A percentile compares a stretch with the other conserved stretches of the same genome.
Conservation (phyloP, 495 filamentous ascomycete species). For the Aspergillus coremiiformis region DNA sequence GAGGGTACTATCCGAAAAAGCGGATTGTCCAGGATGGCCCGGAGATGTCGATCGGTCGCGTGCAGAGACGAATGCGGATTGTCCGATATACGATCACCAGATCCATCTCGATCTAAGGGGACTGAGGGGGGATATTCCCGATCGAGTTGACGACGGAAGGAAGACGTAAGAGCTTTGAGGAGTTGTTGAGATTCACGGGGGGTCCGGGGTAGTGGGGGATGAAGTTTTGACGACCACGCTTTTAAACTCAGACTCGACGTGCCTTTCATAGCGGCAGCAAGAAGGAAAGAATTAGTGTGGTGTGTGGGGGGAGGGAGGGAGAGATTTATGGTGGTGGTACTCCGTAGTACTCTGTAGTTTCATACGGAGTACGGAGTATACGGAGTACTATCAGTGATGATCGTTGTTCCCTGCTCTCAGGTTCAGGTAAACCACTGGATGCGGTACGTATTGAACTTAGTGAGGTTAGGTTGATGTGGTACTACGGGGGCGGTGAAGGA, state of each 20-base stretch:
- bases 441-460: too few species aligned
- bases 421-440: background rate
- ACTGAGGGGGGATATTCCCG: conserved; percentile 47
- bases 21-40: conserved; percentile 63
- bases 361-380: too few species aligned
- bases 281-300: too few species aligned
- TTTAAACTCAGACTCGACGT: conserved; percentile 35
- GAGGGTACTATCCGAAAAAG: conserved; percentile 40
- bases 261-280: conserved; percentile 33
- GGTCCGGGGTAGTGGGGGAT: conserved; percentile 61
- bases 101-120: conserved; percentile 15
- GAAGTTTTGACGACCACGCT: conserved; percentile 54
- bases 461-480: background rate
- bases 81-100: background rate
- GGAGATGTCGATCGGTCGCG: conserved; percentile 50
- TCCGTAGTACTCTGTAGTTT: background rate
- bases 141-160: conserved; percentile 71
- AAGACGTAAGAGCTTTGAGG: conserved; percentile 60
- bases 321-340: too few species aligned
- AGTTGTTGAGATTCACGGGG: conserved; percentile 59
- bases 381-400: background rate
- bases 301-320: background rate
- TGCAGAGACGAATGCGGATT: conserved; percentile 27
- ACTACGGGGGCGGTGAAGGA: background rate
- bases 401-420: background rate